These are phyloP conservation scores for Sporopachydermia cereana DNA, from an alignment of 1,139 yeast species.

Conservation along the genomic window DNA sequence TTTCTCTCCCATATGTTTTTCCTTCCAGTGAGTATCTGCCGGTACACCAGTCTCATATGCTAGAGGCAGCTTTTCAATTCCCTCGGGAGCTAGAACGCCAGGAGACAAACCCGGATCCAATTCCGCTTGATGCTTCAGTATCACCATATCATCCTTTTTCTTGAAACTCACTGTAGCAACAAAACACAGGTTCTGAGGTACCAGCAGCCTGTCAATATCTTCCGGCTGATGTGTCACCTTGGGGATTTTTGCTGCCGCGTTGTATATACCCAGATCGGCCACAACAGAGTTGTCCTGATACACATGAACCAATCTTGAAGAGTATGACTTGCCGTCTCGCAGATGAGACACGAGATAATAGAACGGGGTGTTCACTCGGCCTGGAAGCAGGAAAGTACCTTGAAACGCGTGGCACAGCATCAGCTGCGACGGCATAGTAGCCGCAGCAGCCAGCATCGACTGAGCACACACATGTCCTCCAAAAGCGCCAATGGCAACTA, in stretches of 20 bases:
- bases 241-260: too few relatives aligned
- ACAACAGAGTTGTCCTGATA: constrained; percentile 14
- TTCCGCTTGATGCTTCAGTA: constrained; percentile 12
- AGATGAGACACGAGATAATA: constrained; percentile 19
- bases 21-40: constrained; percentile 15
- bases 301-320: constrained; percentile 20
- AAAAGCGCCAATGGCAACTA: constrained; percentile 20
- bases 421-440: constrained; percentile 15
- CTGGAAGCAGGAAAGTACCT: constrained; percentile 23
- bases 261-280: neutral
- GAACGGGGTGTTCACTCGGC: constrained; percentile 20
- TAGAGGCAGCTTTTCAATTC: constrained; percentile 14
- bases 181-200: neutral
- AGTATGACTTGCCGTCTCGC: constrained; percentile 20
- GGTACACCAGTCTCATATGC: constrained; percentile 22
- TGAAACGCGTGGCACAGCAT: constrained; percentile 15
- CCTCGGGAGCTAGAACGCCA: constrained; percentile 10
- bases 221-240: neutral
- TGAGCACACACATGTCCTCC: constrained; percentile 24
- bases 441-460: constrained; percentile 19
- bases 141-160: neutral
- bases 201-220: neutral
- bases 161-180: constrained; percentile 4
- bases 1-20: constrained; percentile 6
- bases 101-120: constrained; percentile 13